A percentile compares a stretch with the other conserved stretches of the same genome.
These are phyloP conservation scores for Arabidopsis suecica DNA, from an alignment of 345 rosid species.

Conservation along the genomic window DNA sequence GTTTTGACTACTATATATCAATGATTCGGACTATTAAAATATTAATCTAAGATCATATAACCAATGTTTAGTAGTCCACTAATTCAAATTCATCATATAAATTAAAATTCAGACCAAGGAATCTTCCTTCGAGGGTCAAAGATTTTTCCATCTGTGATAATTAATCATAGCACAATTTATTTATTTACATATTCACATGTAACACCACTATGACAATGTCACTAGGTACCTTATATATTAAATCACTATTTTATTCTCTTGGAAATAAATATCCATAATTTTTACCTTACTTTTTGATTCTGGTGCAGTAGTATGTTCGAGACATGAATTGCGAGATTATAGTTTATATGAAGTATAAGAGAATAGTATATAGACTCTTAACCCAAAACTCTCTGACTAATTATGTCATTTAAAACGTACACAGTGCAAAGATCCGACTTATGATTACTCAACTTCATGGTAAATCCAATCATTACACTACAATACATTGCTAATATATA, in stretches of 20 bases:
- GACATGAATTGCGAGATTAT: too few relatives aligned
- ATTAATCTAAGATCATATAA: neutral
- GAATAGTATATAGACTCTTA: too few relatives aligned
- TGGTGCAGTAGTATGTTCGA: constrained; percentile 5
- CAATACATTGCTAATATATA: neutral
- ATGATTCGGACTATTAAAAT: constrained; percentile 26
- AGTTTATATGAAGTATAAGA: too few relatives aligned
- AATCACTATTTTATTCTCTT: constrained; percentile 9
- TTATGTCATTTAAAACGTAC: too few relatives aligned
- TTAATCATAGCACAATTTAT: constrained; percentile 6
- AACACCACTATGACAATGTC: constrained; percentile 32
- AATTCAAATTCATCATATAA: neutral
- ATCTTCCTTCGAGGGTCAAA: constrained; percentile 32
- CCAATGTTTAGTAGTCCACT: constrained; percentile 23
- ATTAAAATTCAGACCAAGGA: constrained; percentile 19
- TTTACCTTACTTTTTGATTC: constrained; percentile 16
- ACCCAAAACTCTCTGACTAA: too few relatives aligned
- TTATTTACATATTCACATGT: constrained; percentile 23
- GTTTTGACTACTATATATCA: constrained; percentile 31
- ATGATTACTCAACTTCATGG: neutral
- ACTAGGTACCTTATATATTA: constrained; percentile 14
- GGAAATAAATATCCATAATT: neutral
- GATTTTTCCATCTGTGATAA: constrained; percentile 29
- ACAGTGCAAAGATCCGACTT: neutral
- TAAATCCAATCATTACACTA: constrained; percentile 6